Evolutionary conservation across 2,329 filamentous ascomycete species (phyloP), one percentile per base, ranked within the genome.

Genomic region (Rutstroemia sydowiana): DNA sequence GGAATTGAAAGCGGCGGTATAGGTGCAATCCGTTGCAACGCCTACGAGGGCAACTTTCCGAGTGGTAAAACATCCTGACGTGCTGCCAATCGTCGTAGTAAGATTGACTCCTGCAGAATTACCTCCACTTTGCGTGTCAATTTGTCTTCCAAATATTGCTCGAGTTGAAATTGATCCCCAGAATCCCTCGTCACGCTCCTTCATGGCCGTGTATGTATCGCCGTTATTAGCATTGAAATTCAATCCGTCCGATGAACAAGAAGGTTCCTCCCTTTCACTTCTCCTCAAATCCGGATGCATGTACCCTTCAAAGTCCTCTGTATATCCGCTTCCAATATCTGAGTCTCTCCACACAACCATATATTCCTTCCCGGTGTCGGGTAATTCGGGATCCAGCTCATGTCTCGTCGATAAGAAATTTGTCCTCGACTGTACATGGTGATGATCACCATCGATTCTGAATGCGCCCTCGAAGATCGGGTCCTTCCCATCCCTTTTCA

Each of bases 321-420:
- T 39, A 62, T 60, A 30, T 72, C 67, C 58, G 23, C 50, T 42
- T 18, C 54, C 54, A 63, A 96, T 81, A 67, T 98, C 93, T 26
- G 90, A 95, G 65, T 97, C 91, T 58, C 91, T 81, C 77, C 88
- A 97, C 1, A 96, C 78, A 32, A 96, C 76, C 91, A 98, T 93
- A 65, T 81, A 85, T 55, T 95, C 87, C 30, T 83, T 78, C 4
- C 72, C 75, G 42, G 72, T 69, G 28, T 74, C 65, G 30, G 71
- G 68, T 26, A 65, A 58, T 13, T 77, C 71, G 2, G 90, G 88
- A 66, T 98, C 93, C 41, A 83, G 72, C 20, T 72, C 67, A 55
- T 88, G 81, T 64, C 80, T 85, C 42, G 88, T 90, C 58, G 80
- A 76, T 65, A 80, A 75, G 65, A 93, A 98, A 56, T 82, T 85